Evolutionary conservation across 1,284 basidiomycete genomes (phyloP).

Genomic region (Rhodotorula sp.): DNA sequence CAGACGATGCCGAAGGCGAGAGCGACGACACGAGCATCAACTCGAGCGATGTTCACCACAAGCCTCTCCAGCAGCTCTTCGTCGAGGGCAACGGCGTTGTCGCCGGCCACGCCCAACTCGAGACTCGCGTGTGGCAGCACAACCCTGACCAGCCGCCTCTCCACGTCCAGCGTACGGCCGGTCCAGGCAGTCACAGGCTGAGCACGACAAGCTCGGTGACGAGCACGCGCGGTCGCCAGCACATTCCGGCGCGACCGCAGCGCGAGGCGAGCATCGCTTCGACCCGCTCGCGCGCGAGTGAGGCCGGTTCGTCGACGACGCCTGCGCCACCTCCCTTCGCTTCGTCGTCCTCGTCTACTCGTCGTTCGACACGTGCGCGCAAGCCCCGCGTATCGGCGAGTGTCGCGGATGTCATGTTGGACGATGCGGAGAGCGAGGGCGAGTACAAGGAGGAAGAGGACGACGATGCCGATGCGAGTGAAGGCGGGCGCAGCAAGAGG

Average conservation of each 20-base stretch:
- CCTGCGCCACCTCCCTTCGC: background rate
- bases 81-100: background rate
- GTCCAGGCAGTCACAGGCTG: slow-evolving; percentile 19
- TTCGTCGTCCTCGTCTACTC: background rate
- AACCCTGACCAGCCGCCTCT: slow-evolving; percentile 26
- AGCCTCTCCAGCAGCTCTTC: slow-evolving; percentile 12
- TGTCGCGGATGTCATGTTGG: slow-evolving; percentile 4
- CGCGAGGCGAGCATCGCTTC: slow-evolving; percentile 25
- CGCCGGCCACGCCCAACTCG: slow-evolving; percentile 15
- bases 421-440: slow-evolving; percentile 20
- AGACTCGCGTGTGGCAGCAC: slow-evolving; percentile 26
- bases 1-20: slow-evolving; percentile 37
- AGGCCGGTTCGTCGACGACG: slow-evolving; percentile 6
- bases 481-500: background rate
- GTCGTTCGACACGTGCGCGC: slow-evolving; percentile 25
- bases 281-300: slow-evolving; percentile 16
- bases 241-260: slow-evolving; percentile 16
- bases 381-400: slow-evolving; percentile 10
- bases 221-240: slow-evolving; percentile 20
- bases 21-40: slow-evolving; percentile 37
- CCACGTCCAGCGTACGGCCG: slow-evolving; percentile 25
- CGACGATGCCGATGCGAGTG: slow-evolving; percentile 11
- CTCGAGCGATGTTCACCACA: slow-evolving; percentile 24
- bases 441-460: slow-evolving; percentile 16
- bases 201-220: slow-evolving; percentile 23